phyloP scores from a whole-genome alignment of 352 stramenopile species.

The Poterioochromonas sp. region DNA sequence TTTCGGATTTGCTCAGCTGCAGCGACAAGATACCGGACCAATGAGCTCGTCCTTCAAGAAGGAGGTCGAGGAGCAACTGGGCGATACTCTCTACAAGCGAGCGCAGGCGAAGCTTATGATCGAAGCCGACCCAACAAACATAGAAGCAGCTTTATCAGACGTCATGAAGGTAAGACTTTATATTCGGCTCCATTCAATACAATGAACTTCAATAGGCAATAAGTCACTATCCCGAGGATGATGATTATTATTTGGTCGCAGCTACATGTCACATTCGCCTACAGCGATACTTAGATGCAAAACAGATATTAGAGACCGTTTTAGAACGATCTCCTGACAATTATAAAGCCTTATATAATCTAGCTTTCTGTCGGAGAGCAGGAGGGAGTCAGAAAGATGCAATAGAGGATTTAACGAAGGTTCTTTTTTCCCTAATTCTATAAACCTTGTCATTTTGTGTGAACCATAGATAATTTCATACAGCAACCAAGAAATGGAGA shows the following conservation, averaged over 20 bases:
- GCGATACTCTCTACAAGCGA: not conserved
- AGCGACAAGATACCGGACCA: no score
- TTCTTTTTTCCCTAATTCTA: no score
- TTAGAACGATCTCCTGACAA: not conserved
- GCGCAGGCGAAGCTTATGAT: slow-evolving; percentile 23
- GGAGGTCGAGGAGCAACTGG: slow-evolving; percentile 13
- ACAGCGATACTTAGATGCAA: not conserved
- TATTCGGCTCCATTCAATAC: not conserved
- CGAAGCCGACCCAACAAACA: not conserved
- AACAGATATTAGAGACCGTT: not conserved
- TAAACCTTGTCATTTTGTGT: no score
- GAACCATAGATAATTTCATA: not conserved
- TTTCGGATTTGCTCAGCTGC: no score
- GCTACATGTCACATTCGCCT: slow-evolving; percentile 17
- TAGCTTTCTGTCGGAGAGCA: slow-evolving; percentile 11
- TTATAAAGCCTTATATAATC: not conserved
- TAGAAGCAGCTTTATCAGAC: not conserved
- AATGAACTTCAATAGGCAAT: not conserved
- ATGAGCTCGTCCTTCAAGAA: no score
- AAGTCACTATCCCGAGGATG: not conserved
- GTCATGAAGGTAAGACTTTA: not conserved
- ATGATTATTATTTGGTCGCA: slow-evolving; percentile 9
- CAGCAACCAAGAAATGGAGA: no score
- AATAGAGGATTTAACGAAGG: slow-evolving; percentile 13
- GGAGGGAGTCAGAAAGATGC: not conserved